phyloP scores from a whole-genome alignment of 768 basidiomycete genomes.

The Floccularia luteovirens region DNA sequence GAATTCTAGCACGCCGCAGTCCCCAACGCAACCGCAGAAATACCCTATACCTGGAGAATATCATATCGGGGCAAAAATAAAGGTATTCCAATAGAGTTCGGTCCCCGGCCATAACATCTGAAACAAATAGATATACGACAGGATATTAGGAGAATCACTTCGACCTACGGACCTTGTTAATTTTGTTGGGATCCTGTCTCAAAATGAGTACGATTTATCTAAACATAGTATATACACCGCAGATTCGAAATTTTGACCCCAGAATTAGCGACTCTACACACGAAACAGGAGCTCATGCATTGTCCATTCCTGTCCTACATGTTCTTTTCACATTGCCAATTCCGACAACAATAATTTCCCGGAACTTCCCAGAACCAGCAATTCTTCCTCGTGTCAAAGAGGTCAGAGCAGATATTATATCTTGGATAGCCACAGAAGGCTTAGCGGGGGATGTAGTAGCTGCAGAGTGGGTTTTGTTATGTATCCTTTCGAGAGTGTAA shows the following conservation, averaged over 20 bases:
- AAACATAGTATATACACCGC: too few species aligned
- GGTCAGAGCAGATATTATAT: slow-evolving; percentile 47
- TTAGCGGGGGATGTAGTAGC: slow-evolving; percentile 61
- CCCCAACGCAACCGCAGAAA: slow-evolving; percentile 41
- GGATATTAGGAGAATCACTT: slow-evolving; percentile 29
- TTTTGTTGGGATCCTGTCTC: slow-evolving; percentile 68
- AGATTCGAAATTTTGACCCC: too few species aligned
- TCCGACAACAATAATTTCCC: slow-evolving; percentile 28
- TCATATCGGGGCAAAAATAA: slow-evolving; percentile 69
- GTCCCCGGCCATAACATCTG: not conserved
- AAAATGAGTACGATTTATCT: slow-evolving; percentile 54
- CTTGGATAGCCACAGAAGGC: slow-evolving; percentile 68
- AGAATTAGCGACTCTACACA: too few species aligned
- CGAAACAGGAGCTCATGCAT: slow-evolving; percentile 10
- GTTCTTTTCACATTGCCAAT: slow-evolving; percentile 48
- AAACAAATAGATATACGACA: slow-evolving; percentile 49
- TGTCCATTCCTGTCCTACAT: slow-evolving; percentile 64
- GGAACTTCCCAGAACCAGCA: slow-evolving; percentile 23
- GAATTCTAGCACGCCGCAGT: slow-evolving; percentile 1
- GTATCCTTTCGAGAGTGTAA: slow-evolving; percentile 55
- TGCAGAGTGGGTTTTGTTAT: slow-evolving; percentile 71
- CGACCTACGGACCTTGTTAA: slow-evolving; percentile 57
- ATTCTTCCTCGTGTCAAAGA: slow-evolving; percentile 10
- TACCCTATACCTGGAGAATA: slow-evolving; percentile 45
- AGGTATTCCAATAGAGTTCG: slow-evolving; percentile 32